Base-by-base conservation (phyloP, 148 eudicot species). In the Salicornia ramosissima region DNA sequence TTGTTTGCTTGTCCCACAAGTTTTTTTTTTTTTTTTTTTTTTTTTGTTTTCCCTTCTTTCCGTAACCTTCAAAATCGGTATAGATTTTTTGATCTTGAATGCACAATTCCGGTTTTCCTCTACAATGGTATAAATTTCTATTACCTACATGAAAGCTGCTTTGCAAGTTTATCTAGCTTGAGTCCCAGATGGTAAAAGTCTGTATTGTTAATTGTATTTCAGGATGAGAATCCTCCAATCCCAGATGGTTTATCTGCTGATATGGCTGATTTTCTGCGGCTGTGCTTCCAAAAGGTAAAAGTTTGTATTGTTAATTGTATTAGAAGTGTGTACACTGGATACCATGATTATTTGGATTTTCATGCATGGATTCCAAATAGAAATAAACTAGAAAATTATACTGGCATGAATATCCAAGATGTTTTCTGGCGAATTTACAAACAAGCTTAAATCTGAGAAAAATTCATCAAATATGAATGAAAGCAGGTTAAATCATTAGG, bases 171-270 rank as follows among this genome's bases (percentile, higher is more conserved):
- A 42, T 9, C 2, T 42, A 42, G 10, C 45, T 42, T 3, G 10
- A 42, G 45, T 42, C 45, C n/a, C n/a, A n/a, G n/a, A n/a, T n/a
- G n/a, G n/a, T n/a, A n/a, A 14, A 42, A 42, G 45, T 42, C 13
- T 42, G 45, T 9, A 42, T 14, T 5, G 10, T 3, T 42, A 29
- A 10, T 58, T 58, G 21, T 58, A 15, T 66, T 79, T 68, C 90
- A 94, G 99, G 99, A 94, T 82, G 97, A 90, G 69, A 81, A 81
- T 72, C 99, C 99, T 80, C 99, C 99, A 57, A 91, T 94, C 70
- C 99, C 99, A 40, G 99, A 94, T 76, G 83, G 96, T 70, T 80
- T 94, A 40, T 94, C 99, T 65, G 84, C 88, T 50, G 91, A 86
- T 74, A 88, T 94, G 54, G 81, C 96, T 42, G 96, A 94, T 85